Conservation (phyloP, 1,284 basidiomycete genomes). For the Wallemia mellicola region DNA sequence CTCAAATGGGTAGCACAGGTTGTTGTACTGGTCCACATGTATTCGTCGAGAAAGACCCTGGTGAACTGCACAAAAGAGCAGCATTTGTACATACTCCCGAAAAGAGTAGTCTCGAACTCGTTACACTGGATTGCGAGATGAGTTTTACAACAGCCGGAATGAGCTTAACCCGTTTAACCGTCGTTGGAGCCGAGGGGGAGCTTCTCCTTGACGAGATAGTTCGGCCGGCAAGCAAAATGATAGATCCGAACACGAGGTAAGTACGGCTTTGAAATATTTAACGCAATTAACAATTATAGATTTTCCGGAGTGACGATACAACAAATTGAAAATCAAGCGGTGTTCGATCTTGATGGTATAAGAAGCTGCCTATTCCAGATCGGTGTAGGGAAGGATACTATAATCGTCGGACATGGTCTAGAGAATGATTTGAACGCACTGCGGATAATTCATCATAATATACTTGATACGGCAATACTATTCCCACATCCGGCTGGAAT, state of each 20-base stretch:
- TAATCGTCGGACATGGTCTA: constrained; percentile 32
- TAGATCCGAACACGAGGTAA: background rate
- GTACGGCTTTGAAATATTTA: background rate
- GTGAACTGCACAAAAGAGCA: constrained; percentile 37
- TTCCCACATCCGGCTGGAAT: constrained; percentile 51
- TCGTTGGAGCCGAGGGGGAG: constrained; percentile 41
- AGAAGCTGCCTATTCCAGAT: constrained; percentile 29
- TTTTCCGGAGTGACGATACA: constrained; percentile 55
- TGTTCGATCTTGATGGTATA: constrained; percentile 32
- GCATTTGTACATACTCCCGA: constrained; percentile 29
- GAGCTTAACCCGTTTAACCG: constrained; percentile 55
- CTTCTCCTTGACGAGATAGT: constrained; percentile 38
- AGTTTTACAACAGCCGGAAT: constrained; percentile 48
- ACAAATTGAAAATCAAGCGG: constrained; percentile 25
- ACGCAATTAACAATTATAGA: constrained; percentile 13
- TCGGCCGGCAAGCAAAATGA: background rate
- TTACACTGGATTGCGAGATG: constrained; percentile 70
- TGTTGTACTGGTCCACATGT: constrained; percentile 26
- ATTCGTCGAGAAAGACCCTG: constrained; percentile 40
- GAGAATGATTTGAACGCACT: constrained; percentile 73
- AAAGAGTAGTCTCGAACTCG: constrained; percentile 30
- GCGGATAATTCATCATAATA: constrained; percentile 44
- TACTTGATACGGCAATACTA: constrained; percentile 53
- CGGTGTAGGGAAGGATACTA: constrained; percentile 42
- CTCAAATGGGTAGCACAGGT: background rate